Evolutionary conservation across 345 rosid genomes (phyloP).

Genomic region (Bruguiera sexangula): DNA sequence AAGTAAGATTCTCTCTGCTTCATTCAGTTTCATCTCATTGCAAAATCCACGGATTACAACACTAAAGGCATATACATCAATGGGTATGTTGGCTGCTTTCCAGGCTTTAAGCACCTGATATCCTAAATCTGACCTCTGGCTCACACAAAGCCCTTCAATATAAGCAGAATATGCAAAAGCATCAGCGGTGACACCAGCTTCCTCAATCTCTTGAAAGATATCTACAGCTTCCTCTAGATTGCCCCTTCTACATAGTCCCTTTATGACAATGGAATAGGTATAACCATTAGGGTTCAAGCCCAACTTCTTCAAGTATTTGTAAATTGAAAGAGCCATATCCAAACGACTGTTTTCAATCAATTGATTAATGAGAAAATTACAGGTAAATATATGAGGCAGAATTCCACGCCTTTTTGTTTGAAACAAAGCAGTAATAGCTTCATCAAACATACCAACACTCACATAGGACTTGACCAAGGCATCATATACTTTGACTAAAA

Average conservation of each 20-base stretch:
- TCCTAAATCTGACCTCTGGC: constrained; percentile 7
- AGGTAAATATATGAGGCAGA: constrained; percentile 16
- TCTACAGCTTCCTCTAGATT: constrained; percentile 9
- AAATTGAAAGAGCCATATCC: constrained; percentile 12
- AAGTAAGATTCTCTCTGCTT: neutral
- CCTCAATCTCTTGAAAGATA: constrained; percentile 16
- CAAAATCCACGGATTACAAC: constrained; percentile 21
- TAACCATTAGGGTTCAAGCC: constrained; percentile 16
- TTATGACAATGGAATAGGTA: constrained; percentile 16
- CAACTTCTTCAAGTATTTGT: constrained; percentile 16
- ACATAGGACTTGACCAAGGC: constrained; percentile 23
- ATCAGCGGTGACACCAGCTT: constrained; percentile 1
- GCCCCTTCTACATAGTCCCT: constrained; percentile 11
- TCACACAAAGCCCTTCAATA: constrained; percentile 18
- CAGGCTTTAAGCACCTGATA: constrained; percentile 17
- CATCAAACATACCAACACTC: constrained; percentile 18
- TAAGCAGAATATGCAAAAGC: constrained; percentile 13
- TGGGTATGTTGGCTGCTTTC: constrained; percentile 3
- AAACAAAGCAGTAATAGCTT: constrained; percentile 14
- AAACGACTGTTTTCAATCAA: constrained; percentile 6
- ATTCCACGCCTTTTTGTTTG: constrained; percentile 9
- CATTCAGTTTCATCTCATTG: constrained; percentile 11
- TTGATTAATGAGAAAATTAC: constrained; percentile 13
- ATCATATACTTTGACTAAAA: constrained; percentile 11
- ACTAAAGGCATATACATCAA: constrained; percentile 13